phyloP scores from a whole-genome alignment of 2,329 filamentous ascomycete genomes.

The Epichloe brachyelytri region DNA sequence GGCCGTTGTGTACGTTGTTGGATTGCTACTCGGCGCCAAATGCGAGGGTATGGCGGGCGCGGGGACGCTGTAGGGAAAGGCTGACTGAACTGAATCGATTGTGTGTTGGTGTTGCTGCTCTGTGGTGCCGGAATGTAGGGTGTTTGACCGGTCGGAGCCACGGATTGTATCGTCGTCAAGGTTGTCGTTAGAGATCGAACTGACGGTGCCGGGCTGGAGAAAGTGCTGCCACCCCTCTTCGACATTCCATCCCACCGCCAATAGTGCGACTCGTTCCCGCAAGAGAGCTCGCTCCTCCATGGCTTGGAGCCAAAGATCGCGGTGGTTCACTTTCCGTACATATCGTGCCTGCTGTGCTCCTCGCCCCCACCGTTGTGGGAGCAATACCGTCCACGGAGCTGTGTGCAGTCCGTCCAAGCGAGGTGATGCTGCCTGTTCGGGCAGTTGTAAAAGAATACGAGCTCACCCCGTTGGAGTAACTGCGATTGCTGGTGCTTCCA shows the following conservation, averaged over 20 bases:
- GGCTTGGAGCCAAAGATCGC: conserved; percentile 63
- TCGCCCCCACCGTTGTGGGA: conserved; percentile 49
- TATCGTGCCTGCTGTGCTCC: conserved; percentile 65
- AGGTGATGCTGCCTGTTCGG: conserved; percentile 39
- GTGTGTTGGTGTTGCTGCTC: conserved; percentile 21
- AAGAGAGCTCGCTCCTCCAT: conserved; percentile 44
- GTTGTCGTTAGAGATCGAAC: conserved; percentile 72
- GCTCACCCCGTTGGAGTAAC: conserved; percentile 26
- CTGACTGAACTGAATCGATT: conserved; percentile 50
- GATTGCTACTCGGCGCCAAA: conserved; percentile 44
- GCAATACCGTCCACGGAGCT: conserved; percentile 46
- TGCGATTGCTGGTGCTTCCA: conserved; percentile 8
- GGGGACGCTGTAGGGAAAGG: conserved; percentile 50
- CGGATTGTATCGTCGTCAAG: conserved; percentile 72
- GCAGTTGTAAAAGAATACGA: conserved; percentile 43
- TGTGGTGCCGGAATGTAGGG: conserved; percentile 16
- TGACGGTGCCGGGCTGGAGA: conserved; percentile 71
- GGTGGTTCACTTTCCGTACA: conserved; percentile 73
- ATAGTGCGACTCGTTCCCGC: conserved; percentile 63
- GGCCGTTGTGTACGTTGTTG: conserved; percentile 62
- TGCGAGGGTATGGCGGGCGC: conserved; percentile 63
- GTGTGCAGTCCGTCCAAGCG: conserved; percentile 45
- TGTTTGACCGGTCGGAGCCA: conserved; percentile 41
- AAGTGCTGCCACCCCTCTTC: conserved; percentile 65
- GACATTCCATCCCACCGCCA: conserved; percentile 52